A percentile compares a stretch with the other conserved stretches of the same genome.
phyloP scores from a whole-genome alignment of 2,329 filamentous ascomycete genomes.

The Emydomyces testavorans region DNA sequence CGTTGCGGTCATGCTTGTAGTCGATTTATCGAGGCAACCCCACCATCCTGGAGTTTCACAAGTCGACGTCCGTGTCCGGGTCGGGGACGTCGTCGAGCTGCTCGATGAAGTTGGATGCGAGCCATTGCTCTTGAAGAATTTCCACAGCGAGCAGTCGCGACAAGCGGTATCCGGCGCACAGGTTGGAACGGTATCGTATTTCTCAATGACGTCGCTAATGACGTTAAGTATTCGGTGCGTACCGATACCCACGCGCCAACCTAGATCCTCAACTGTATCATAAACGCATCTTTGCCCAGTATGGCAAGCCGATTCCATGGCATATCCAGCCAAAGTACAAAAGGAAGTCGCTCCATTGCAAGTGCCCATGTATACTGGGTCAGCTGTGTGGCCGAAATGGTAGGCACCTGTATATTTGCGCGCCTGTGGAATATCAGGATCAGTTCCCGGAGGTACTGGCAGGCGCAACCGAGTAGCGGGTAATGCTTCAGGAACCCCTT shows the following conservation, averaged over 20 bases:
- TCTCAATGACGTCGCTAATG: constrained; percentile 74
- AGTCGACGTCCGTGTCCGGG: constrained; percentile 63
- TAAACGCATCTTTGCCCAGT: constrained; percentile 80
- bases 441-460: constrained; percentile 67
- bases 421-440: constrained; percentile 59
- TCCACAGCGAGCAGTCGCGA: constrained; percentile 84
- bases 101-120: constrained; percentile 61
- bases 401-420: constrained; percentile 64
- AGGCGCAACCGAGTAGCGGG: constrained; percentile 75
- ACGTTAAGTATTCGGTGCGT: constrained; percentile 84
- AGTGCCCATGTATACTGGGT: constrained; percentile 85
- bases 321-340: constrained; percentile 86
- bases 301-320: constrained; percentile 86
- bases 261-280: constrained; percentile 81
- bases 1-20: constrained; percentile 26
- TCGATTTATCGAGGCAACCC: constrained; percentile 48
- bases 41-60: constrained; percentile 91
- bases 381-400: constrained; percentile 91
- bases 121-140: constrained; percentile 86
- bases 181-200: constrained; percentile 67
- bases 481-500: constrained; percentile 83
- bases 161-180: constrained; percentile 70
- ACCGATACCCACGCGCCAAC: constrained; percentile 81
- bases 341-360: constrained; percentile 83
- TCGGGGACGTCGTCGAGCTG: constrained; percentile 46